These are phyloP conservation scores for Hypoxylon sp. DNA, from an alignment of 2,329 filamentous ascomycete genomes.

Conservation along the genomic window DNA sequence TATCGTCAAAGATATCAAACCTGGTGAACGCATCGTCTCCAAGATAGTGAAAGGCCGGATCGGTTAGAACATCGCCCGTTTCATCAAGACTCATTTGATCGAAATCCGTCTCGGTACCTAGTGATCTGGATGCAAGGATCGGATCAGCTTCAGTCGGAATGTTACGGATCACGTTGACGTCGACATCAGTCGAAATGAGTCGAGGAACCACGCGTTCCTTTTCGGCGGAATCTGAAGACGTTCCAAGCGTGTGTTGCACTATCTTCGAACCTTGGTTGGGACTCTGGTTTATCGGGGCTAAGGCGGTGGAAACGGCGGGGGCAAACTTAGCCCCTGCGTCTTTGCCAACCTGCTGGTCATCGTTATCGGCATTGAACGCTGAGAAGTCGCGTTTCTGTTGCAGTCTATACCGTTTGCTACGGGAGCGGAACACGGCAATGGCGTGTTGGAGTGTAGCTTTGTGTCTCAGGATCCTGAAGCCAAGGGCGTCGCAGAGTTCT, in stretches of 20 bases:
- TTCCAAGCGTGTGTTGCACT: not conserved
- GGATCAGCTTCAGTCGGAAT: conserved; percentile 42
- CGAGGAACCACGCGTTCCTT: conserved; percentile 42
- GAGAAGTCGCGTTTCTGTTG: conserved; percentile 38
- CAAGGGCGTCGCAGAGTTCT: conserved; percentile 62
- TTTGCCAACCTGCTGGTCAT: conserved; percentile 5
- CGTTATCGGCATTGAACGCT: conserved; percentile 23
- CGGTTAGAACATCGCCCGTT: too few relatives aligned
- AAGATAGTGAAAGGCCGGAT: conserved; percentile 33
- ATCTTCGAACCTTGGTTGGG: not conserved
- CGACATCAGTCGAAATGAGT: conserved; percentile 33
- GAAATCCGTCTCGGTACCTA: not conserved
- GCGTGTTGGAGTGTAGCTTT: conserved; percentile 64
- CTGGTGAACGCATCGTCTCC: conserved; percentile 39
- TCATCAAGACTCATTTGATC: not conserved
- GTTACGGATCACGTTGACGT: conserved; percentile 30
- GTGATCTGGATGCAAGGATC: conserved; percentile 6
- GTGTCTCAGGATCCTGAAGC: conserved; percentile 64
- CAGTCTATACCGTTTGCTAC: conserved; percentile 58
- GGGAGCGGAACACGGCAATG: conserved; percentile 62
- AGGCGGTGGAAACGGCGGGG: not conserved
- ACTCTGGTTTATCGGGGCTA: not conserved
- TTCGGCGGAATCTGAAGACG: not conserved
- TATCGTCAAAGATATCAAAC: conserved; percentile 37
- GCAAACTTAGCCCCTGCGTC: not conserved